Base-by-base conservation (phyloP, 768 basidiomycete species). In the Leccinum incarnatum region DNA sequence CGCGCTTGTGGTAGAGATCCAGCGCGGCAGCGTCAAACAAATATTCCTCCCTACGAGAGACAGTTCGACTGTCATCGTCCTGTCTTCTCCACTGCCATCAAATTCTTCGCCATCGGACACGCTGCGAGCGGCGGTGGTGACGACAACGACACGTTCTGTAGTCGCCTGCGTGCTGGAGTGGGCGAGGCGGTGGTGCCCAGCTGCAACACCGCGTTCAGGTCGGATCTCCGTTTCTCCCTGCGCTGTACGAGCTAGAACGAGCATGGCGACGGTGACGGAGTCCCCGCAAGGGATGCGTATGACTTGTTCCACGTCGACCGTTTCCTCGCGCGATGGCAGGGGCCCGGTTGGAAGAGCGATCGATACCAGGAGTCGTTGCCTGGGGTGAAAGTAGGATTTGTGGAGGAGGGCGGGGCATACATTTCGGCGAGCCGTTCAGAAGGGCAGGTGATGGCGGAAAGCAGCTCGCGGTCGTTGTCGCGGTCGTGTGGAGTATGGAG, bases 331-430 rank as follows among this genome's bases (percentile, higher is more conserved):
- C 56, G 76, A 64, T 69, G 64, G 68, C 21, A 34, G 61, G 68
- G 67, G 32, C 74, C 62, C 32, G 78, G 70, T 56, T 79, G 72
- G 59, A 84, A 82, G 61, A 81, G 76, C 0, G 81, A 83, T 55
- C 81, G 77, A 42, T 70, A 61, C 37, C 37, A 8, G 17, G 78
- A 40, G 56, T 70, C 62, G 7, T 17, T 40, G 65, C 68, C 61
- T 59, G 65, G 61, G 10, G 65, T 47, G 21, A 72, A 74, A 2
- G 64, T 64, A 19, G 62, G 46, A 54, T 66, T 71, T 50, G 64
- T 60, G 4, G 89, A 87, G 0, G 87, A 89, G 0, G 90, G 82
- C 5, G 92, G 91, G 0, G 90, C 89, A 70, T 94, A 94, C 92
- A 94, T 94, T 73, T 91, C 91, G 11, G 88, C 78, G 11, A 94